Conservation (phyloP, 768 basidiomycete species). For the Lactifluus volemus region DNA sequence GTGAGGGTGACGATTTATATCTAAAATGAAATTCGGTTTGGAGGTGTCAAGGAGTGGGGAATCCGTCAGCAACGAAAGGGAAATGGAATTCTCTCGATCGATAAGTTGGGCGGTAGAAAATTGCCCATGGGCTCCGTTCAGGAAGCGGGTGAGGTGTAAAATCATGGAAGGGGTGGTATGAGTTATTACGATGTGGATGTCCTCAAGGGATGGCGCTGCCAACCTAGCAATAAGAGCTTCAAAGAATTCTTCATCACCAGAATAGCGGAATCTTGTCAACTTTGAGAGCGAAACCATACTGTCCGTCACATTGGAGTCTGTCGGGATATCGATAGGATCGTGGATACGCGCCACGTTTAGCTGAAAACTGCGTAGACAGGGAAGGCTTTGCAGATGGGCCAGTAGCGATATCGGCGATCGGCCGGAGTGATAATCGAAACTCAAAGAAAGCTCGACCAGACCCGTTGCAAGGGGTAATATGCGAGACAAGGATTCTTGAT, state of each 20-base stretch:
- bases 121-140: neutral
- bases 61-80: neutral
- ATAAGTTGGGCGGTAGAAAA: neutral
- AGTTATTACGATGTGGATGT: neutral
- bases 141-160: neutral
- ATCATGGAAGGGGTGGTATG: no score
- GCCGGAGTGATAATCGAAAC: neutral
- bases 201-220: neutral
- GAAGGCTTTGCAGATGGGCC: neutral
- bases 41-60: neutral
- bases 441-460: neutral
- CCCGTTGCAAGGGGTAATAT: neutral
- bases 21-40: neutral
- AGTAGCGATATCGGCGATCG: neutral
- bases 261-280: neutral
- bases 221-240: neutral
- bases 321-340: neutral
- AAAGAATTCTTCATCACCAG: neutral
- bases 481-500: neutral
- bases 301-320: no score
- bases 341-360: neutral
- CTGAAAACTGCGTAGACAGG: neutral
- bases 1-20: neutral
- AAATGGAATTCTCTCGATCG: fast-evolving
- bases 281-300: neutral